Conservation (phyloP, 169 alveolate genomes). For the Sarcocystis neurona region DNA sequence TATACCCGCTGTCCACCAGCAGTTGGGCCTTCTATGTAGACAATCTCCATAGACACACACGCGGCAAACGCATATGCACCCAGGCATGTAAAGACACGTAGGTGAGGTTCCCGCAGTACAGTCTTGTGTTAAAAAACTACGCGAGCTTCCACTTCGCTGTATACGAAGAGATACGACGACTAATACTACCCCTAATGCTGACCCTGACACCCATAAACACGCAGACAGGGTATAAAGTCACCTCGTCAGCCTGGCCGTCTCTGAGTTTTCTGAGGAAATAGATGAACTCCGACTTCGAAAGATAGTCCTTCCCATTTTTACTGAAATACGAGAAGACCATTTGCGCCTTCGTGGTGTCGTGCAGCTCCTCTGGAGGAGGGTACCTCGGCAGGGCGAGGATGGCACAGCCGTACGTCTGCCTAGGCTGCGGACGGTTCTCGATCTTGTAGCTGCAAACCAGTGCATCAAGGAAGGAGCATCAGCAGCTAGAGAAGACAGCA, state of each 20-base stretch:
- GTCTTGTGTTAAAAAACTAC: background rate
- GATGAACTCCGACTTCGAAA: constrained; percentile 51
- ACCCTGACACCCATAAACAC: no score
- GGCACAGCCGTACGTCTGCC: constrained; percentile 66
- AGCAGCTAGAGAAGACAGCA: background rate
- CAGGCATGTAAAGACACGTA: no score
- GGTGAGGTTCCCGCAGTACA: no score
- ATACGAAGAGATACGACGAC: no score
- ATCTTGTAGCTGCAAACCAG: constrained; percentile 47
- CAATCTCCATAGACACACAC: no score
- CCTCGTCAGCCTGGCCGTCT: constrained; percentile 51
- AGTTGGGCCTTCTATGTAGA: no score
- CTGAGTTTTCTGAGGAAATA: constrained; percentile 50
- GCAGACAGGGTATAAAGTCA: no score
- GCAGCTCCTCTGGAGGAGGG: constrained; percentile 68
- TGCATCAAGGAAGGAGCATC: background rate
- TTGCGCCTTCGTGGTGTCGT: constrained; percentile 64
- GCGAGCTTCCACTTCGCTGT: background rate
- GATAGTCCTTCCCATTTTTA: constrained; percentile 63
- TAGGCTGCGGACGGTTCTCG: constrained; percentile 53
- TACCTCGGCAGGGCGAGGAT: constrained; percentile 69
- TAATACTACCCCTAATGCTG: no score
- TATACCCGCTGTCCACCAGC: no score
- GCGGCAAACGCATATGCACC: no score
- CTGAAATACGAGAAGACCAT: constrained; percentile 68